These are phyloP conservation scores for Dendrobium nobile DNA, from an alignment of 106 monocot species.

Conservation along the genomic window DNA sequence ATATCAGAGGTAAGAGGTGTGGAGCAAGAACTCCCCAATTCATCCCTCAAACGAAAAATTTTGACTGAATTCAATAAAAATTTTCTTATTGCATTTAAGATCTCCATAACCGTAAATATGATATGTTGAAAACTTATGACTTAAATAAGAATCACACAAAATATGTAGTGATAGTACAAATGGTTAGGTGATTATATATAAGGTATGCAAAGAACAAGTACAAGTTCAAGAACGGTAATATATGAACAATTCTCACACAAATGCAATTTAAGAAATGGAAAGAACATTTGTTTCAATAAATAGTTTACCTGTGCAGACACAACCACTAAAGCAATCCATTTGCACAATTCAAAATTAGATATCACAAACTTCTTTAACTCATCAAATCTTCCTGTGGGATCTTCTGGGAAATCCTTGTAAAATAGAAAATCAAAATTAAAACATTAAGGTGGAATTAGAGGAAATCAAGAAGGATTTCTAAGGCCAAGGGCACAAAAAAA, in stretches of 20 bases:
- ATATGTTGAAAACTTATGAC: no score
- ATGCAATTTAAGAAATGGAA: no score
- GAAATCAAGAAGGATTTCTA: no score
- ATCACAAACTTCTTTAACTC: constrained; percentile 59
- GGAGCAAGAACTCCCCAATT: no score
- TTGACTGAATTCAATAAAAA: no score
- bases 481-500: background rate
- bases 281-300: background rate
- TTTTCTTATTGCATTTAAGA: no score
- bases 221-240: background rate
- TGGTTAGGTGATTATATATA: no score
- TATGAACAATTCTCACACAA: background rate
- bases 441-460: background rate
- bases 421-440: constrained; percentile 7
- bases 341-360: constrained; percentile 58
- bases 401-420: constrained; percentile 55
- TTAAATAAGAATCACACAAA: no score
- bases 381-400: constrained; percentile 52
- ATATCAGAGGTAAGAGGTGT: no score
- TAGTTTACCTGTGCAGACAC: constrained; percentile 52
- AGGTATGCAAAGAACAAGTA: background rate
- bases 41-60: no score
- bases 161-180: no score
- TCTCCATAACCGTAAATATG: no score
- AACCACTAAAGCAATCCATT: constrained; percentile 55